Evolutionary conservation across 2,329 filamentous ascomycete genomes (phyloP), one percentile per base, ranked within the genome.

Genomic region (Colletotrichum cuscutae): DNA sequence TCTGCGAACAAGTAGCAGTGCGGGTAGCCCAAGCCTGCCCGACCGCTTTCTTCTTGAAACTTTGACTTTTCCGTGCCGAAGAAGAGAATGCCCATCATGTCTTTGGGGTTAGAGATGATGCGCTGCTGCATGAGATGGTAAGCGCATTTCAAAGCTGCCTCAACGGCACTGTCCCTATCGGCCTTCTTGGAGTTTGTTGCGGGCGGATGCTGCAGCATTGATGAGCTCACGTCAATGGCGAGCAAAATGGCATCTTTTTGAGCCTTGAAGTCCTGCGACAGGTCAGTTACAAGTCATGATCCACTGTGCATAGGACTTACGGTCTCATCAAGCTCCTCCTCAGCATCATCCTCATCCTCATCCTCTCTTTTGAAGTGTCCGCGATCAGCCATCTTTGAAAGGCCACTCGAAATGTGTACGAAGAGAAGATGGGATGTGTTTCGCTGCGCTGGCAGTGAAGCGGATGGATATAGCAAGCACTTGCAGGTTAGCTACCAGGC

Each of bases 221-320:
- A 95, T 49, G 90, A 84, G 86, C 94, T 98, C 79, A 98, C 88
- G 78, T 98, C 93, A 78, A 99, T 98, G 15, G 95, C 96, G 80
- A 99, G 96, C 28, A 99, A 88, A n/a, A 98, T 90, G n/a, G 97
- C 97, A 91, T 99, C 97, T 84, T 98, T 98, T 80, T 95, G 92
- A 1, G 93, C 89, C 85, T 95, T 97, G 86, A 97, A 99, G 82
- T 91, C 92, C 95, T 96, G 77, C 12, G 54, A 69, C 46, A 42
- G 24, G 61, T 72, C 24, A 62, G 60, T 78, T 52, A 19, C 71
- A 72, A 61, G 53, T 56, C 57, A 42, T 35, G 26, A 68, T 53
- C 22, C 71, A 19, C 8, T 28, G 11, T 53, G 42, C 15, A 35
- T 56, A 9, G 32, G 24, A 76, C 85, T 77, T 82, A 92, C 90